phyloP scores from a whole-genome alignment of 2,329 filamentous ascomycete genomes.

The Pseudocercospora eumusae region DNA sequence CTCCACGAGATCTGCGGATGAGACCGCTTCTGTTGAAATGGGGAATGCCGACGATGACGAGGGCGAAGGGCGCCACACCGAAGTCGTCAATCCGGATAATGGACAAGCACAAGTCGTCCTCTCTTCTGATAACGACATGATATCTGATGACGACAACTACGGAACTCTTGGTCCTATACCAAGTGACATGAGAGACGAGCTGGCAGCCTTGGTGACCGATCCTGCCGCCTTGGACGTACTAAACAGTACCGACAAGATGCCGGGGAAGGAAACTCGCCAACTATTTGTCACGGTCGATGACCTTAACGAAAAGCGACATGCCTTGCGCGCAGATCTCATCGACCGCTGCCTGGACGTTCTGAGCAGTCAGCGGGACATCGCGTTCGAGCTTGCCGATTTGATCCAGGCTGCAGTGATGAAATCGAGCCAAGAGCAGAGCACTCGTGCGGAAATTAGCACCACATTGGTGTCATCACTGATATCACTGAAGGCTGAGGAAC shows the following conservation, averaged over 20 bases:
- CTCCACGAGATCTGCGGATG: constrained; percentile 37
- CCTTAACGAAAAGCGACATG: constrained; percentile 71
- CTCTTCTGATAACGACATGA: constrained; percentile 23
- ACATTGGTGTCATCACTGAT: constrained; percentile 84
- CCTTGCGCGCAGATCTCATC: constrained; percentile 75
- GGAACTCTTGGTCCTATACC: constrained; percentile 32
- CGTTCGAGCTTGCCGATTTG: constrained; percentile 86
- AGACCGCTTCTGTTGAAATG: constrained; percentile 3
- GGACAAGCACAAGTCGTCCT: constrained; percentile 14
- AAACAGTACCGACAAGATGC: constrained; percentile 5
- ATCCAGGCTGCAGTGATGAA: constrained; percentile 71
- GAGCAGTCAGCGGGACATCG: constrained; percentile 80
- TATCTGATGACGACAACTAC: constrained; percentile 30
- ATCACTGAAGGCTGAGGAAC: constrained; percentile 60
- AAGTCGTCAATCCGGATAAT: constrained; percentile 7
- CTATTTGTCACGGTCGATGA: constrained; percentile 68
- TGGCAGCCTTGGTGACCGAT: constrained; percentile 28
- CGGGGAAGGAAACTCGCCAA: constrained; percentile 39
- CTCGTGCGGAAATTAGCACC: constrained; percentile 73
- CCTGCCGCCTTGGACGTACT: constrained; percentile 12
- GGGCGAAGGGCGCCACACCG: constrained; percentile 6
- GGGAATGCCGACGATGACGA: constrained; percentile 3
- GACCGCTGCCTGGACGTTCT: constrained; percentile 89
- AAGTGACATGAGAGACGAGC: constrained; percentile 29
- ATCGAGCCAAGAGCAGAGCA: constrained; percentile 59